Evolutionary conservation across 768 basidiomycete genomes (phyloP).

Genomic region (Suillus ampliporus): DNA sequence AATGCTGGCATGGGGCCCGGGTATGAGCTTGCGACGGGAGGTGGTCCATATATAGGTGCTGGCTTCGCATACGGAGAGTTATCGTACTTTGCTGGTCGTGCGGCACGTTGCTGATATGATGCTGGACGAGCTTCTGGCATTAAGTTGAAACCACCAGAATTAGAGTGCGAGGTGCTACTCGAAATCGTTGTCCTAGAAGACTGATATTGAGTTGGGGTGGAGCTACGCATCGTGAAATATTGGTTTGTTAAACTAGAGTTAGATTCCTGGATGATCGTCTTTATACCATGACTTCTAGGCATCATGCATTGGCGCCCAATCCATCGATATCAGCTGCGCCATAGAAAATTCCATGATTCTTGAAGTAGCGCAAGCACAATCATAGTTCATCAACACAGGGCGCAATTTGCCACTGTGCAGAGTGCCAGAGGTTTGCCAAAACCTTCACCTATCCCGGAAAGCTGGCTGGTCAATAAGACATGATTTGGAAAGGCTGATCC

Average conservation of each 20-base stretch:
- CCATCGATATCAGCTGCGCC: conserved; percentile 6
- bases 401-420: not conserved
- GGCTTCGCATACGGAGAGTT: not conserved
- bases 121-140: not conserved
- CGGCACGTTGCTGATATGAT: conserved; percentile 1
- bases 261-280: not conserved
- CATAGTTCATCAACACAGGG: conserved; percentile 2
- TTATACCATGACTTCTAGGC: not conserved
- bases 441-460: conserved; percentile 1
- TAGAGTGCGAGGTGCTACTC: not conserved
- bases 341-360: conserved; percentile 4
- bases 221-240: conserved; percentile 3
- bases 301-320: conserved; percentile 1
- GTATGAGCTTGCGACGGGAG: not conserved
- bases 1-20: not conserved
- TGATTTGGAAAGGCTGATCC: not conserved
- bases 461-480: not conserved
- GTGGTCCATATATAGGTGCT: not conserved
- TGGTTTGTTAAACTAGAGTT: not conserved
- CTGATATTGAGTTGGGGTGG: conserved; percentile 1
- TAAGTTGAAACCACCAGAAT: not conserved
- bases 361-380: not conserved
- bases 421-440: not conserved
- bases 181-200: not conserved
- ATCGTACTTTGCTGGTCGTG: not conserved